Evolutionary conservation across 1,139 yeast genomes (phyloP), one percentile per base, ranked within the genome.

Genomic region (Geotrichum candidum): DNA sequence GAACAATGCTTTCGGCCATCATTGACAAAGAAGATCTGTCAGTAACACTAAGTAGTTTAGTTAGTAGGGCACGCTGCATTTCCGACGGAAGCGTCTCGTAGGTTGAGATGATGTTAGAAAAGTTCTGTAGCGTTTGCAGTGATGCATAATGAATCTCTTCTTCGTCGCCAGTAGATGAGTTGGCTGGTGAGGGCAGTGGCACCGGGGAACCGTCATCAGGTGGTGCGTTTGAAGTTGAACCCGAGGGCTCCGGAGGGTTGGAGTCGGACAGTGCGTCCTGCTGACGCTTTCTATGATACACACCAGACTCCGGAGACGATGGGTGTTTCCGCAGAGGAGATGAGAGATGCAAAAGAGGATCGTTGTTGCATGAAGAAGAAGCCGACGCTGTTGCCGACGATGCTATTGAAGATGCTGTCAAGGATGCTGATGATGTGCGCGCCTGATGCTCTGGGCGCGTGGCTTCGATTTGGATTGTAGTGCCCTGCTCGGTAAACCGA

Each of bases 1-100:
- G 78, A 56, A 82, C 81, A 27, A 92, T 80, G 11, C 84, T 71
- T 25, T 84, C 82, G 51, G 84, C 81, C 61, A 94, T 76, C 50
- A 88, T 82, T 60, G 95, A 87, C 58, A 94, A 78, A 5, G 91
- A 82, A 13, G 84, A 76, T 62, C 97, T 80, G 68, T 87, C 84
- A 60, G 58, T 56, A 15, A 56, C 53, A 22, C 48, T 56, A 4
- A 56, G 54, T 11, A 56, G 31, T 18, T 56, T 56, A 15, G 59
- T 41, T 18, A 56, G 51, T 7, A 51, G 35, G 11, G 53, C 59
- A 22, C 59, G 54, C 51, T 56, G 59, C 46, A 56, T 35, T 27
- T 56, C 59, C 10, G 59, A 15, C 15, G 59, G 59, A 13, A 56
- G 54, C 11, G 59, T 51, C 45, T 38, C 45, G 18, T 38, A 56